Percentiles rank a stretch among this genome's conserved stretches.
Conservation (phyloP, 2,329 filamentous ascomycete genomes). For the Tolypocladium amazonense region DNA sequence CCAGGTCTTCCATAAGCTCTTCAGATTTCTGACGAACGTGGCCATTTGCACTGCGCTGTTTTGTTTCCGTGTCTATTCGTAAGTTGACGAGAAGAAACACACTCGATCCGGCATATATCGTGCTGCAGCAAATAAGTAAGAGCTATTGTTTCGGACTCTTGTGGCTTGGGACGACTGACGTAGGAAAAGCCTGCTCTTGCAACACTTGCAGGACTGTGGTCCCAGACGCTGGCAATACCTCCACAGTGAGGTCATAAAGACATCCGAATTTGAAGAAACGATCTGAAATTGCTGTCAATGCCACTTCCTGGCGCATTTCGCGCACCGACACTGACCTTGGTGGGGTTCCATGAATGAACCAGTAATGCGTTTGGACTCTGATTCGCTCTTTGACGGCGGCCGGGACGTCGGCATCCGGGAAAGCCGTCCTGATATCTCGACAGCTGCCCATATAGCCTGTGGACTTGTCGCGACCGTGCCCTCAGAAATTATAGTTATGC, state of each 20-base stretch:
- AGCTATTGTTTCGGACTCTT: too few relatives aligned
- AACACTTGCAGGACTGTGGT: slow-evolving; percentile 35
- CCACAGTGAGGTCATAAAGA: slow-evolving; percentile 36
- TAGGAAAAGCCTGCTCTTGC: slow-evolving; percentile 29
- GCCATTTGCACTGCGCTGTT: slow-evolving; percentile 1
- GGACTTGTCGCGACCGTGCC: slow-evolving; percentile 20
- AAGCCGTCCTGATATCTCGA: slow-evolving; percentile 34
- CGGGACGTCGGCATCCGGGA: slow-evolving; percentile 11
- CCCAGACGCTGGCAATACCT: slow-evolving; percentile 30
- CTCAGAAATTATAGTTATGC: slow-evolving; percentile 32
- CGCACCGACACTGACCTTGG: slow-evolving; percentile 8
- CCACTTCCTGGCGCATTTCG: background rate
- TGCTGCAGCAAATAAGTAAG: slow-evolving; percentile 19
- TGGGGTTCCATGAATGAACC: slow-evolving; percentile 8
- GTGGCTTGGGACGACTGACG: slow-evolving; percentile 18
- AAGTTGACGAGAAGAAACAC: slow-evolving; percentile 39
- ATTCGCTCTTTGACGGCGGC: background rate
- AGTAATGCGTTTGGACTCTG: background rate
- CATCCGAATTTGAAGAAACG: slow-evolving; percentile 31
- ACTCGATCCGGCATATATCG: slow-evolving; percentile 30
- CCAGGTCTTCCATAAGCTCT: slow-evolving; percentile 47
- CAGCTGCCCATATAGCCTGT: slow-evolving; percentile 34
- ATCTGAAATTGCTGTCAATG: slow-evolving; percentile 13
- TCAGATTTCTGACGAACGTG: slow-evolving; percentile 35
- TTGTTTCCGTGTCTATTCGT: slow-evolving; percentile 15